A percentile compares a stretch with the other conserved stretches of the same genome.
These are phyloP conservation scores for Daedaleopsis nitida DNA, from an alignment of 768 basidiomycete species.

Conservation along the genomic window DNA sequence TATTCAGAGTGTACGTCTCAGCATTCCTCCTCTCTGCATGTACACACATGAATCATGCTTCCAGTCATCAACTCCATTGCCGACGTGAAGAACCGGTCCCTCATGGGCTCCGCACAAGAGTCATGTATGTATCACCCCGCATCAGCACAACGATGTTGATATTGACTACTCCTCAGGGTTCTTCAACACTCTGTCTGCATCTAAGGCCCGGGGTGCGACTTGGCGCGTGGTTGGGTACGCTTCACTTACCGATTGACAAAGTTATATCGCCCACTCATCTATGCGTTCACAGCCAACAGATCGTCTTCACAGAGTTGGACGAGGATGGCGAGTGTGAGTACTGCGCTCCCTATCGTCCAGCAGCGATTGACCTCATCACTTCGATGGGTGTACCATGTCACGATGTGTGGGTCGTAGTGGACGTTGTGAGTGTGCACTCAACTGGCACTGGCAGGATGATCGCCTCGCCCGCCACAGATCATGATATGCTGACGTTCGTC, in stretches of 20 bases:
- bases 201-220: conserved; percentile 47
- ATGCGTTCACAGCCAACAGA: conserved; percentile 46
- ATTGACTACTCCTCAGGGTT: conserved; percentile 40
- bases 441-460: background rate
- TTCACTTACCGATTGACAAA: background rate
- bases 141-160: background rate
- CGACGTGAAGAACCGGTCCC: conserved; percentile 45
- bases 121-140: conserved; percentile 38
- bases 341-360: background rate
- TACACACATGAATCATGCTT: background rate
- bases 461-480: background rate
- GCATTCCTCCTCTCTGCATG: background rate
- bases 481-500: background rate
- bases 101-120: conserved; percentile 59
- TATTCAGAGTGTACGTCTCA: conserved; percentile 1
- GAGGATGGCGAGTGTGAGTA: conserved; percentile 39
- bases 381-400: background rate
- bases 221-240: conserved; percentile 57
- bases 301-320: conserved; percentile 54
- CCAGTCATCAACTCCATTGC: conserved; percentile 48
- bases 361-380: background rate
- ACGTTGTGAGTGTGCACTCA: conserved; percentile 26
- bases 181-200: conserved; percentile 46
- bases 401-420: too few species aligned
- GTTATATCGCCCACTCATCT: background rate